These are phyloP conservation scores for Kokia cookei DNA, from an alignment of 441 rosid genomes.

Conservation along the genomic window DNA sequence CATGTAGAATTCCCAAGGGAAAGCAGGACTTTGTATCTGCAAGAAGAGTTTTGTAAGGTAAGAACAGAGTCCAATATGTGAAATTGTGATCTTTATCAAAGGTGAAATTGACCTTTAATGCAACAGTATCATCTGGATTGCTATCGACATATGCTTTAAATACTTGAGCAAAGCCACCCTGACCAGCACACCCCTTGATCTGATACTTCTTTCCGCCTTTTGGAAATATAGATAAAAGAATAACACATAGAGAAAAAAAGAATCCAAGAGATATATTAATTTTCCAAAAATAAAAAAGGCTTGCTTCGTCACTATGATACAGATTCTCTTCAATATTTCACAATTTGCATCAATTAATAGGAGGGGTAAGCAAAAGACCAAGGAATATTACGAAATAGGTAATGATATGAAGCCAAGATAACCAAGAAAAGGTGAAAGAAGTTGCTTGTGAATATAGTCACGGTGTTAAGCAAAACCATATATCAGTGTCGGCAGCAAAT, in stretches of 20 bases:
- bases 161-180: slow-evolving; percentile 89
- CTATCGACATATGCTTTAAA: slow-evolving; percentile 61
- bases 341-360: background rate
- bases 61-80: background rate
- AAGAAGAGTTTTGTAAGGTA: slow-evolving; percentile 9
- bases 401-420: background rate
- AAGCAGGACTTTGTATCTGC: slow-evolving; percentile 90
- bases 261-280: background rate
- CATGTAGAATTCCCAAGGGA: slow-evolving; percentile 95
- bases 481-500: background rate
- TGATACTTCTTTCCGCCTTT: slow-evolving; percentile 85
- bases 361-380: background rate
- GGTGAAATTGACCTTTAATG: slow-evolving; percentile 57
- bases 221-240: slow-evolving; percentile 4
- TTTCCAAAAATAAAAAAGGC: background rate
- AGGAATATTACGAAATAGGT: background rate
- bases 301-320: background rate
- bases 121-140: slow-evolving; percentile 78
- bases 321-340: background rate
- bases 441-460: background rate
- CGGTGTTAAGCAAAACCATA: background rate
- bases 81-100: background rate
- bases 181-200: slow-evolving; percentile 90
- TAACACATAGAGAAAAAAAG: background rate
- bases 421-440: background rate